These are phyloP conservation scores for Tylopilus intermedius DNA, from an alignment of 768 basidiomycete genomes.

Conservation along the genomic window DNA sequence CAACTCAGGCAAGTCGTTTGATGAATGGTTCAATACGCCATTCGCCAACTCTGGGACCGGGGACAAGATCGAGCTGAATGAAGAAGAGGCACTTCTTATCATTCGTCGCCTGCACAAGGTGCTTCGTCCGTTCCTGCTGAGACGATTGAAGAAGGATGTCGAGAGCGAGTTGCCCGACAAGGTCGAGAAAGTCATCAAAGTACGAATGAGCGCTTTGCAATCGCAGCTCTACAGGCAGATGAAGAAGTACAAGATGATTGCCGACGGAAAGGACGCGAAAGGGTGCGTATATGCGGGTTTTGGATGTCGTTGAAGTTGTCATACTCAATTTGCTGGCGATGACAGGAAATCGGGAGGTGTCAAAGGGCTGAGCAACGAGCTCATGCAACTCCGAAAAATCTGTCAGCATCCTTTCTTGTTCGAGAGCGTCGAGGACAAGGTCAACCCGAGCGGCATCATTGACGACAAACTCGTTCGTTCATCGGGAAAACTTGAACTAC, in stretches of 20 bases:
- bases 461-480: slow-evolving; percentile 83
- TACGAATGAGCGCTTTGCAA: slow-evolving; percentile 90
- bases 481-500: slow-evolving; percentile 90
- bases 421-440: slow-evolving; percentile 89
- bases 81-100: slow-evolving; percentile 98
- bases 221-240: slow-evolving; percentile 93
- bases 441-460: slow-evolving; percentile 76
- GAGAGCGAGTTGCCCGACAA: slow-evolving; percentile 95
- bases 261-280: slow-evolving; percentile 69
- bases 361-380: slow-evolving; percentile 87
- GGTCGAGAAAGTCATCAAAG: slow-evolving; percentile 96
- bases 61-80: slow-evolving; percentile 98
- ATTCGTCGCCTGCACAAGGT: slow-evolving; percentile 96
- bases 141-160: slow-evolving; percentile 93
- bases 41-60: slow-evolving; percentile 97
- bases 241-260: slow-evolving; percentile 98
- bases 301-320: not conserved
- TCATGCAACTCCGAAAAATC: slow-evolving; percentile 97
- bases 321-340: slow-evolving; percentile 2
- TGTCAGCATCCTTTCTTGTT: slow-evolving; percentile 98
- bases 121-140: slow-evolving; percentile 87
- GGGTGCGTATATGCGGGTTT: slow-evolving; percentile 46
- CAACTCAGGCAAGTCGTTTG: slow-evolving; percentile 98
- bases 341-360: slow-evolving; percentile 69
- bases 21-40: slow-evolving; percentile 99